phyloP scores from a whole-genome alignment of 805 yeast genomes.

The Barnettozyma pratensis region DNA sequence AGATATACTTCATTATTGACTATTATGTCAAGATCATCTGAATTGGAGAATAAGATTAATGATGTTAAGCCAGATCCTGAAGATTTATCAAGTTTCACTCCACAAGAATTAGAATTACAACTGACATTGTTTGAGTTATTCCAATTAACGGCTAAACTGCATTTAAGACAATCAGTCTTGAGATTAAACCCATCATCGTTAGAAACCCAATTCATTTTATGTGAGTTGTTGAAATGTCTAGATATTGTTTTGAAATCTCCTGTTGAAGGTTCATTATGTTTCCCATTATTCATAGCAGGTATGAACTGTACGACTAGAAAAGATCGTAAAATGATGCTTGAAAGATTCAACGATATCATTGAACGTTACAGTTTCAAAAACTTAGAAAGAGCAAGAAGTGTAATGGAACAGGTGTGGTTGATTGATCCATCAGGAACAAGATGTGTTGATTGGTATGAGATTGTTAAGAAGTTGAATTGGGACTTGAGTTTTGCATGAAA shows the following conservation, averaged over 20 bases:
- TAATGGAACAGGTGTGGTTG: slow-evolving; percentile 38
- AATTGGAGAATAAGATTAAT: slow-evolving; percentile 45
- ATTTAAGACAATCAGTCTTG: slow-evolving; percentile 60
- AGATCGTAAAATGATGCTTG: slow-evolving; percentile 48
- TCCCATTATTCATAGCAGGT: slow-evolving; percentile 77
- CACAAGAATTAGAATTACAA: slow-evolving; percentile 57
- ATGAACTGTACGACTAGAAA: slow-evolving; percentile 51
- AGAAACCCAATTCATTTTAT: slow-evolving; percentile 55
- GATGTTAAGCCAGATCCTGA: slow-evolving; percentile 45
- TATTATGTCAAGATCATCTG: slow-evolving; percentile 31
- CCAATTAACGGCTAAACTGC: slow-evolving; percentile 63
- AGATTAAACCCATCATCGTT: slow-evolving; percentile 55
- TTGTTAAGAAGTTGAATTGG: slow-evolving; percentile 67
- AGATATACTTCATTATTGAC: slow-evolving; percentile 31
- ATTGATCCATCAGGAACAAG: slow-evolving; percentile 45
- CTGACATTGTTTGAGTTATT: slow-evolving; percentile 66
- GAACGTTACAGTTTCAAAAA: slow-evolving; percentile 67
- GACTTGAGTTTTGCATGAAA: slow-evolving; percentile 64
- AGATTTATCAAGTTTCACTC: slow-evolving; percentile 35
- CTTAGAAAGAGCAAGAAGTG: slow-evolving; percentile 36
- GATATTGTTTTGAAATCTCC: slow-evolving; percentile 60
- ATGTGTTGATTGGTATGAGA: slow-evolving; percentile 68
- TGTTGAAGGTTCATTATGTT: slow-evolving; percentile 67
- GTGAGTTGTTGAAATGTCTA: slow-evolving; percentile 49
- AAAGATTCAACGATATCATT: slow-evolving; percentile 50